A percentile compares a stretch with the other conserved stretches of the same genome.
These are phyloP conservation scores for Hypsizygus ulmarius DNA, from an alignment of 1,284 basidiomycete species.

Conservation along the genomic window DNA sequence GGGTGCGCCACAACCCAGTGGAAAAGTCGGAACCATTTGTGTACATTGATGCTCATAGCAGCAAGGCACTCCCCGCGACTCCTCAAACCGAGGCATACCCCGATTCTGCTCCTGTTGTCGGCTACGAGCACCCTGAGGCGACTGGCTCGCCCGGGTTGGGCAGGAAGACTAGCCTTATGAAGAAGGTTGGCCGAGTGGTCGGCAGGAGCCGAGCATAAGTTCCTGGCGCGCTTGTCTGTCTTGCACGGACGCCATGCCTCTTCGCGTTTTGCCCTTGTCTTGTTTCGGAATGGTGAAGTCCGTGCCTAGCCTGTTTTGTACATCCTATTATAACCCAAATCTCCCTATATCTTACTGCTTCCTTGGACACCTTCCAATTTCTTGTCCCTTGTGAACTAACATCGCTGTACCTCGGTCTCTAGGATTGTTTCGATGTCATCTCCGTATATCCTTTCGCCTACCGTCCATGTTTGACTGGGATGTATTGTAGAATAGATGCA, in stretches of 20 bases:
- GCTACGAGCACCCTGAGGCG: constrained; percentile 35
- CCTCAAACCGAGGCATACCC: constrained; percentile 30
- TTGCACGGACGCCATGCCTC: not conserved
- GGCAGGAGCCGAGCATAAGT: constrained; percentile 19
- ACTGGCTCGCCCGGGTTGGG: constrained; percentile 47
- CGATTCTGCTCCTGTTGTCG: constrained; percentile 26
- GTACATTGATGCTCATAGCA: constrained; percentile 58
- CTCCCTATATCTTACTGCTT: not conserved
- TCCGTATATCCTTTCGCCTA: constrained; percentile 11
- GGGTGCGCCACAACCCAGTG: constrained; percentile 30
- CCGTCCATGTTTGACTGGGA: constrained; percentile 3
- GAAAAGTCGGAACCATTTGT: constrained; percentile 58
- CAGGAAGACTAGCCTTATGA: constrained; percentile 74
- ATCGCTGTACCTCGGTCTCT: constrained; percentile 12
- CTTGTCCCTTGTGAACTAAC: constrained; percentile 15
- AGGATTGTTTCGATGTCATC: constrained; percentile 15
- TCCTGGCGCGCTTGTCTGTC: not conserved
- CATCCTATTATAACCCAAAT: not conserved
- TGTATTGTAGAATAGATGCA: constrained; percentile 13
- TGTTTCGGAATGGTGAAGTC: not conserved
- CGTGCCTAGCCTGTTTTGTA: constrained; percentile 6
- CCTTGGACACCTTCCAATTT: not conserved
- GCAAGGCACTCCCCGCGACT: constrained; percentile 59
- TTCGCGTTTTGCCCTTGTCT: not conserved
- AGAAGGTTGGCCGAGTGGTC: constrained; percentile 57